A percentile compares a stretch with the other conserved stretches of the same genome.
Evolutionary conservation across 2,329 filamentous ascomycete species (phyloP).

Genomic region (Endothia cerciana): DNA sequence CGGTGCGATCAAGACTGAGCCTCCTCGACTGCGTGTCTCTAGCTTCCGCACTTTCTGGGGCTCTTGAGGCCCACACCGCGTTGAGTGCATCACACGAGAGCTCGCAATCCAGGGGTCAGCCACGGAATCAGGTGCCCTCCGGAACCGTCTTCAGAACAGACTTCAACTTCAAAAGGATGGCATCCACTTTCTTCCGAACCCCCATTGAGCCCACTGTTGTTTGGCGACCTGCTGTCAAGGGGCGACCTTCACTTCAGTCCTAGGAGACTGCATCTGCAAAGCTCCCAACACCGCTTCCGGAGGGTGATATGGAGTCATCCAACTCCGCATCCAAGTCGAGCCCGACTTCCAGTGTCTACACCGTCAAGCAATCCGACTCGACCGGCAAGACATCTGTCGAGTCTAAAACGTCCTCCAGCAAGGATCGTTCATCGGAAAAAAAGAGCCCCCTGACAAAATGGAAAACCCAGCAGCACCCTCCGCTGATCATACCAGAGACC

Average conservation of each 20-base stretch:
- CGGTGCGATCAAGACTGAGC: not conserved
- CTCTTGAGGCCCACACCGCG: constrained; percentile 11
- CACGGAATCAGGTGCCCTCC: constrained; percentile 21
- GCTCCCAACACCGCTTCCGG: constrained; percentile 24
- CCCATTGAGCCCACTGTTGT: constrained; percentile 48
- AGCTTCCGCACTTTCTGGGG: constrained; percentile 27
- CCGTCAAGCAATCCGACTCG: constrained; percentile 34
- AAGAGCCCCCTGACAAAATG: constrained; percentile 35
- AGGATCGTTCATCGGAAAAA: constrained; percentile 35
- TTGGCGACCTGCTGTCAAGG: constrained; percentile 44
- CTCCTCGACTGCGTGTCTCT: too few relatives aligned
- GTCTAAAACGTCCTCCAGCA: constrained; percentile 43
- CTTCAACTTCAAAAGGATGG: constrained; percentile 40
- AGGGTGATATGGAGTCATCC: constrained; percentile 19
- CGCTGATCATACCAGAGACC: constrained; percentile 27
- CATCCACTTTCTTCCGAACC: constrained; percentile 44
- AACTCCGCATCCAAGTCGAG: constrained; percentile 33
- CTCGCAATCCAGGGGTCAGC: constrained; percentile 24
- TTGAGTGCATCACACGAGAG: constrained; percentile 14
- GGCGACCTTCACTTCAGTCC: constrained; percentile 42
- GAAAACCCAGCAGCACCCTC: constrained; percentile 31
- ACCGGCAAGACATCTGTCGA: constrained; percentile 46
- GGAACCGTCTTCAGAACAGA: not conserved
- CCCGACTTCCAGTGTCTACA: constrained; percentile 32
- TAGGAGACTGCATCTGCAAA: constrained; percentile 37